Evolutionary conservation across 176 grass and related monocot species (phyloP), one percentile per base, ranked within the genome.

Genomic region (Echinochloa phyllopogon): DNA sequence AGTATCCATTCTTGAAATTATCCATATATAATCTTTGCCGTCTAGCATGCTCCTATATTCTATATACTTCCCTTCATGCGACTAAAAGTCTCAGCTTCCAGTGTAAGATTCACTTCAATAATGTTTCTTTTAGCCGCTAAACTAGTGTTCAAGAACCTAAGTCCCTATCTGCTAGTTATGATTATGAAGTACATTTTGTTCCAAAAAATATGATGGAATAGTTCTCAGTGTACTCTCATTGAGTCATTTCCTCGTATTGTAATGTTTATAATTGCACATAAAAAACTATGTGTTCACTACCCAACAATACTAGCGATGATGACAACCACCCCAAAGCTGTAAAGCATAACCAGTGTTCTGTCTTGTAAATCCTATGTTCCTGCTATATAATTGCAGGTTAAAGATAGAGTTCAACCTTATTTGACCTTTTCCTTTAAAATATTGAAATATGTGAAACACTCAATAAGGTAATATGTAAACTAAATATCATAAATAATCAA

Each of bases 21-120:
- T 45, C 33, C 24, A 17, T 81, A 89, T 38, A 69, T n/a, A n/a
- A 81, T 69, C 41, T 65, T 65, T 70, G 25, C 48, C 27, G 51
- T 39, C 7, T 40, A 47, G 72, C 45, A 67, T 80, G 62, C 58
- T 55, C 27, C 69, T 41, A 89, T 69, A 68, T 61, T 68, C 17
- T 78, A 78, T 74, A 76, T 43, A 45, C 50, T 70, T 86, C 44
- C 60, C 18, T 72, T 86, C 25, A 82, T 78, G 48, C 16, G 55
- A 90, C 59, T 66, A 66, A 78, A 10, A 24, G 69, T 75, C 66
- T 80, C 82, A 75, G 21, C n/a, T 65, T 48, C n/a, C 44, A 88
- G 20, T 41, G 11, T 84, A 78, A 73, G 14, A 73, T 77, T 82
- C 47, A 82, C 72, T 62, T 58, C 74, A 67, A 75, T 67, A 83